Conservation (phyloP, 73 alveolate species). For the Paramecium caudatum region DNA sequence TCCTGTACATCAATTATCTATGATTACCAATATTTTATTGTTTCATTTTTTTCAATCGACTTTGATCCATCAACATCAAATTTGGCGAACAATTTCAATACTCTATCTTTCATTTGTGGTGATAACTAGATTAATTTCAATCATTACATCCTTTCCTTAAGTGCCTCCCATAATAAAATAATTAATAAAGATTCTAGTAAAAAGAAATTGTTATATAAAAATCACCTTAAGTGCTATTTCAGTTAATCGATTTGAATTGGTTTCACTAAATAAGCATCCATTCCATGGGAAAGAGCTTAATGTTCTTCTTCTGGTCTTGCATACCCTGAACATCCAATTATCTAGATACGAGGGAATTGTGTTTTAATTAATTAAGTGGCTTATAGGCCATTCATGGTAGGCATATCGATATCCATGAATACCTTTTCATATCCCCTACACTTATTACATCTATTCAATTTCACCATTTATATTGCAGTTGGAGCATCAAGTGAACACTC, state of each 20-base stretch:
- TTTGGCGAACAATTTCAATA: conserved; percentile 60
- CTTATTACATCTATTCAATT: not conserved
- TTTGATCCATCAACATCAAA: conserved; percentile 73
- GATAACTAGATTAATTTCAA: conserved; percentile 50
- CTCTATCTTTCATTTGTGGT: conserved; percentile 65
- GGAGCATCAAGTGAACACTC: conserved; percentile 36
- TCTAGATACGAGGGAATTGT: not conserved
- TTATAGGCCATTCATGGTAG: conserved; percentile 47
- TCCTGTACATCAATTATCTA: conserved; percentile 18
- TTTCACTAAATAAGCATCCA: conserved; percentile 61
- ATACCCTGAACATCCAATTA: conserved; percentile 53
- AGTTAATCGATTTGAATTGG: conserved; percentile 50
- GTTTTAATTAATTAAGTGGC: not conserved
- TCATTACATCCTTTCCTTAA: conserved; percentile 40
- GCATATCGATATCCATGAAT: conserved; percentile 67
- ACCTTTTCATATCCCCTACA: conserved; percentile 30
- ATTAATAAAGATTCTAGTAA: too few species aligned
- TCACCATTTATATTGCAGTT: conserved; percentile 47
- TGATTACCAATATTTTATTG: conserved; percentile 70
- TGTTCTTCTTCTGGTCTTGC: conserved; percentile 21
- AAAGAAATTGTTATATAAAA: too few species aligned
- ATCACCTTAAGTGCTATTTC: conserved; percentile 13
- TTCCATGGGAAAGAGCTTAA: not conserved
- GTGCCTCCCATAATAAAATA: conserved; percentile 29
- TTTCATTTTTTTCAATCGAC: conserved; percentile 71